phyloP scores from a whole-genome alignment of 2,329 filamentous ascomycete species.

The Pseudocercospora crystallina region DNA sequence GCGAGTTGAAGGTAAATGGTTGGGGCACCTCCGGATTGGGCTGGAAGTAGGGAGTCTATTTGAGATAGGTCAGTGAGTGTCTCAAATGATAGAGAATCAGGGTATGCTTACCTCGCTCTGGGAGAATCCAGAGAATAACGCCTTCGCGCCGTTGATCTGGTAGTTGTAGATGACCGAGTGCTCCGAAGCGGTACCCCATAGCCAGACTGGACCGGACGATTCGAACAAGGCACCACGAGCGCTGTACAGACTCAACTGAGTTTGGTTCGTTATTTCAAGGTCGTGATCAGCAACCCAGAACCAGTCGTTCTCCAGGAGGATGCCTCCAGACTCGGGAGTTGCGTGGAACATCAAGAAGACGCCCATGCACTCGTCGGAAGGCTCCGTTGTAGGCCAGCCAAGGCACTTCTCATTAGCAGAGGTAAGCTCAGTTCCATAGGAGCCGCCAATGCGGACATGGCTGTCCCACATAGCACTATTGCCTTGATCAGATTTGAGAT shows the following conservation, averaged over 20 bases:
- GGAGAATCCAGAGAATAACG: slow-evolving; percentile 52
- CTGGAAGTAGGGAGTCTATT: slow-evolving; percentile 52
- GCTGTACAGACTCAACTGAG: slow-evolving; percentile 44
- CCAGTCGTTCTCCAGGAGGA: slow-evolving; percentile 61
- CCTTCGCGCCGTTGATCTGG: slow-evolving; percentile 50
- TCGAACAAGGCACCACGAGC: slow-evolving; percentile 46
- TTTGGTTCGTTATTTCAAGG: slow-evolving; percentile 42
- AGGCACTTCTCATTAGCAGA: slow-evolving; percentile 60
- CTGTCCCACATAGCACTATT: slow-evolving; percentile 87
- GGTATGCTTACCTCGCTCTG: no score
- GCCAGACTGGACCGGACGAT: slow-evolving; percentile 52
- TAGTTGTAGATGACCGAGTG: slow-evolving; percentile 58
- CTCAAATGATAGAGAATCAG: no score
- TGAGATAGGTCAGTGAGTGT: no score
- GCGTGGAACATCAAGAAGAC: slow-evolving; percentile 51
- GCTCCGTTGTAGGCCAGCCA: slow-evolving; percentile 70
- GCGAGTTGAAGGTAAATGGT: slow-evolving; percentile 54
- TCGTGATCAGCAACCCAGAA: slow-evolving; percentile 57
- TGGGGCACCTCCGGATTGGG: slow-evolving; percentile 56
- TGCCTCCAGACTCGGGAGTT: slow-evolving; percentile 59
- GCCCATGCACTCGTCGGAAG: slow-evolving; percentile 65
- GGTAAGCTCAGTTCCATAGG: slow-evolving; percentile 73
- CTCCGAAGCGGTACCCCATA: slow-evolving; percentile 54
- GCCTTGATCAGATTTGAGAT: slow-evolving; percentile 68
- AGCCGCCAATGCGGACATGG: slow-evolving; percentile 90